A percentile compares a stretch with the other conserved stretches of the same genome.
phyloP scores from a whole-genome alignment of 768 basidiomycete genomes.

The Lactarius pseudohatsudake region DNA sequence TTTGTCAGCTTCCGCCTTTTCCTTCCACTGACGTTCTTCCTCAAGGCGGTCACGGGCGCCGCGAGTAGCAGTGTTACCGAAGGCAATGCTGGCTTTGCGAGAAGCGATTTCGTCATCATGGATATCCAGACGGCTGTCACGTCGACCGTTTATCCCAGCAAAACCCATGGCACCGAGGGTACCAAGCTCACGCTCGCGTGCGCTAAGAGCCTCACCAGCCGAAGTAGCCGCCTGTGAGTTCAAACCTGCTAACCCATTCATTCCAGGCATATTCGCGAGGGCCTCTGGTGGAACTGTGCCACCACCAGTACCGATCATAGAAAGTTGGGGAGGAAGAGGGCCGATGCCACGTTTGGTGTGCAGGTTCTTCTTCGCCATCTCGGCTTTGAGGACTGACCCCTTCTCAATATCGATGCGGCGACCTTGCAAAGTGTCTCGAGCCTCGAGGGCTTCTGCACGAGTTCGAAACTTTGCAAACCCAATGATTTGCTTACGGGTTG shows the following conservation, averaged over 20 bases:
- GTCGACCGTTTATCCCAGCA: constrained; percentile 30
- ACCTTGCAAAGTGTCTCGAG: constrained; percentile 86
- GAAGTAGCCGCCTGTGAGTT: constrained; percentile 19
- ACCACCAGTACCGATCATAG: constrained; percentile 29
- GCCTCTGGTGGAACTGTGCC: constrained; percentile 27
- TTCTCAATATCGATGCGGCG: constrained; percentile 90
- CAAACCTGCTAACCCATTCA: constrained; percentile 27
- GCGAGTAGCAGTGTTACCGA: constrained; percentile 45
- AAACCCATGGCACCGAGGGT: constrained; percentile 51
- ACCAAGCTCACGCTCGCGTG: constrained; percentile 49
- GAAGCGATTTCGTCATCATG: constrained; percentile 53
- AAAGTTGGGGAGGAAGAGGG: constrained; percentile 29
- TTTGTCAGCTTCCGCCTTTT: constrained; percentile 43
- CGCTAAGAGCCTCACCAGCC: constrained; percentile 37
- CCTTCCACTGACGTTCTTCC: constrained; percentile 56
- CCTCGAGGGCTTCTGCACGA: constrained; percentile 81
- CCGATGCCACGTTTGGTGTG: constrained; percentile 92
- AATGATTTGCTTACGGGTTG: constrained; percentile 92
- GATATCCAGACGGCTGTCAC: constrained; percentile 33
- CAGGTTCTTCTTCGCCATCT: constrained; percentile 99
- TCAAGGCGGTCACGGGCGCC: constrained; percentile 62
- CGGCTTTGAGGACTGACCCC: constrained; percentile 90
- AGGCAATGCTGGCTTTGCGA: constrained; percentile 40
- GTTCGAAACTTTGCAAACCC: constrained; percentile 96
- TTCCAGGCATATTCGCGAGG: constrained; percentile 34